Conservation (phyloP, 257 asterid species). For the Rehmannia glutinosa region DNA sequence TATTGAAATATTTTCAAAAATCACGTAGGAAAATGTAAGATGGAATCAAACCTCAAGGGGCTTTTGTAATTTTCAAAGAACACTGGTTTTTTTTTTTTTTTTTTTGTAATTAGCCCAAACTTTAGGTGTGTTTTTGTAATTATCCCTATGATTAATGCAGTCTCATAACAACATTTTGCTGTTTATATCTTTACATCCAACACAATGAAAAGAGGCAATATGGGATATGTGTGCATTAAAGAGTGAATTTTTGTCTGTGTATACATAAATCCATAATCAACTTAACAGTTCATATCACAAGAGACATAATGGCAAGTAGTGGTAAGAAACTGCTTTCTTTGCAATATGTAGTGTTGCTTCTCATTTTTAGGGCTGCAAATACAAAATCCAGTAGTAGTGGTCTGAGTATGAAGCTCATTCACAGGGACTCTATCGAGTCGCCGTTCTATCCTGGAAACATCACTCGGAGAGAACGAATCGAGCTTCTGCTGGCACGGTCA, state of each 20-base stretch:
- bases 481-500: not conserved
- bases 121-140: no score
- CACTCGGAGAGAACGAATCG: not conserved
- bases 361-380: not conserved
- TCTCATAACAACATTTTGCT: no score
- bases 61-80: no score
- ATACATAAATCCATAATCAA: not conserved
- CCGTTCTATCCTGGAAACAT: conserved; percentile 15
- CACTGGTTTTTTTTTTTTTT: no score
- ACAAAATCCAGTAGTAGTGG: not conserved
- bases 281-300: not conserved
- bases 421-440: not conserved
- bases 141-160: no score
- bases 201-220: not conserved
- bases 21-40: no score
- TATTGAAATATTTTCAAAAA: no score
- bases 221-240: not conserved
- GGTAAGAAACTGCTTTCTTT: not conserved
- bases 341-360: not conserved
- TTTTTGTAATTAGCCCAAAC: no score
- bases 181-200: not conserved
- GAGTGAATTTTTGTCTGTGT: not conserved
- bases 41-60: no score
- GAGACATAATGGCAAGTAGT: not conserved
- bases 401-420: conserved; percentile 20